phyloP scores from a whole-genome alignment of 106 monocot genomes.

The Vanilla planifolia region DNA sequence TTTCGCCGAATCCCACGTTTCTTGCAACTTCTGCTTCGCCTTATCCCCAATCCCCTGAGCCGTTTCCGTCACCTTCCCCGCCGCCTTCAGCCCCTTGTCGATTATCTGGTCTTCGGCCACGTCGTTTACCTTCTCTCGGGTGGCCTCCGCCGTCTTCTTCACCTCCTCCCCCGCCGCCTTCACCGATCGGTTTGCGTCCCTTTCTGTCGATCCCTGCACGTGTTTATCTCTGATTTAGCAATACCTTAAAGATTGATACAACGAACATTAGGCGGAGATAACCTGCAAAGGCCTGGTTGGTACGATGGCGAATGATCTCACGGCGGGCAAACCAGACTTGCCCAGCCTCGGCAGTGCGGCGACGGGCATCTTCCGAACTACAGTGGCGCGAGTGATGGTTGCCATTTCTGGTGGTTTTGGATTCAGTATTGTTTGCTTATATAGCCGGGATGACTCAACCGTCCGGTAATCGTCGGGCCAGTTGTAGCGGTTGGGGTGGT shows the following conservation, averaged over 20 bases:
- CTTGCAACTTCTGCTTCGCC: constrained; percentile 21
- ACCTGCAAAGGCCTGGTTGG: neutral
- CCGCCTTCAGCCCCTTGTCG: neutral
- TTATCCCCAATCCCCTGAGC: constrained; percentile 10
- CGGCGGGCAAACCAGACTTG: neutral
- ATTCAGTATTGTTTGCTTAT: no score
- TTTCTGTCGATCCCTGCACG: neutral
- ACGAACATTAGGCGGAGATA: neutral
- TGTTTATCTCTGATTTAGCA: neutral
- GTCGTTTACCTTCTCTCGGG: constrained; percentile 4
- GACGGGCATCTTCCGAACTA: no score
- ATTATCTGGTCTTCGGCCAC: neutral
- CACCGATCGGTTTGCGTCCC: neutral
- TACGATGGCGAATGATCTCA: neutral
- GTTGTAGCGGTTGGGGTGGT: no score
- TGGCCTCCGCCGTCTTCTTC: neutral
- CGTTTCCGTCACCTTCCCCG: constrained; percentile 1
- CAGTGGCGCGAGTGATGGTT: no score
- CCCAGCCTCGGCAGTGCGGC: no score
- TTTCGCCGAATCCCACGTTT: constrained; percentile 13
- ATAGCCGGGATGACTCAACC: no score
- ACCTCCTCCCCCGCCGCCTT: neutral
- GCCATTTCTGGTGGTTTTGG: no score
- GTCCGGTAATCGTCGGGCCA: no score
- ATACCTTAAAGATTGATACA: neutral